phyloP scores from a whole-genome alignment of 78 protist species.

The Cavenderia fasciculata region DNA sequence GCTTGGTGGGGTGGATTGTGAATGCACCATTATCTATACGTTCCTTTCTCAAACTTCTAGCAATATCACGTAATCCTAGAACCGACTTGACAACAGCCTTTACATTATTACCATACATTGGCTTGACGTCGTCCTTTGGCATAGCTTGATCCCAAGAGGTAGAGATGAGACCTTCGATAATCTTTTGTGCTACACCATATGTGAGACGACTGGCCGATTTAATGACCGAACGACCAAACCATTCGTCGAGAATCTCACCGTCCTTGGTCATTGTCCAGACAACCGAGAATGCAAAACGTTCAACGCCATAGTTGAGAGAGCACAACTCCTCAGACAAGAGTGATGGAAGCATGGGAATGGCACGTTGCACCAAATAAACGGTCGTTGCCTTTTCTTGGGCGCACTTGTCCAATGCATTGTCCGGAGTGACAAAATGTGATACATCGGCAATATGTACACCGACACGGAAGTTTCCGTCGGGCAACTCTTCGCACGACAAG shows the following conservation, averaged over 20 bases:
- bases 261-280: conserved; percentile 80
- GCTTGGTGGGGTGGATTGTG: conserved; percentile 67
- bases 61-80: conserved; percentile 35
- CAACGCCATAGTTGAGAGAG: conserved; percentile 91
- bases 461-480: conserved; percentile 81
- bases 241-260: conserved; percentile 73
- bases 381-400: conserved; percentile 90
- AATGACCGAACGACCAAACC: conserved; percentile 92
- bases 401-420: conserved; percentile 82
- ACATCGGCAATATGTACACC: conserved; percentile 99
- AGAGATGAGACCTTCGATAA: conserved; percentile 49
- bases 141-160: conserved; percentile 20
- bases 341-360: conserved; percentile 94
- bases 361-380: conserved; percentile 91
- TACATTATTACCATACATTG: conserved; percentile 42
- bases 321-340: conserved; percentile 89
- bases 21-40: conserved; percentile 76
- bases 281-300: conserved; percentile 92
- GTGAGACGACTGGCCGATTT: conserved; percentile 89
- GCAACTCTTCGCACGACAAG: conserved; percentile 48
- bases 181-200: conserved; percentile 88
- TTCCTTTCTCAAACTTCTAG: conserved; percentile 23
- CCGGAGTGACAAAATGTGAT: conserved; percentile 82
- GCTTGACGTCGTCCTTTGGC: neutral
- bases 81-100: conserved; percentile 7